Conservation (phyloP, 2,329 filamentous ascomycete species). For the Fusarium sp. region DNA sequence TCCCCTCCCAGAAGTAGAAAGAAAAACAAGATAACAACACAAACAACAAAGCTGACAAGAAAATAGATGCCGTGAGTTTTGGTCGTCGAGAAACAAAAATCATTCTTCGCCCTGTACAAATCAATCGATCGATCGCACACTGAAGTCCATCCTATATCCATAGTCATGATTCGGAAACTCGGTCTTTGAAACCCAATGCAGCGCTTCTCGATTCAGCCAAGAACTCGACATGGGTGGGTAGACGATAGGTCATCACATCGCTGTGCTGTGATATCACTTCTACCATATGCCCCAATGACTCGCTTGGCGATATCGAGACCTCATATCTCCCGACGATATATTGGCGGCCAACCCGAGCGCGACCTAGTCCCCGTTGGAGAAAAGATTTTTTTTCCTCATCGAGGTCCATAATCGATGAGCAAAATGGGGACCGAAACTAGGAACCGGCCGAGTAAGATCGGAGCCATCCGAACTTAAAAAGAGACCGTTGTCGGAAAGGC, state of each 20-base stretch:
- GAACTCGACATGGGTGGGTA: not conserved
- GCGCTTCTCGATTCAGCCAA: not conserved
- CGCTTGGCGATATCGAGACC: not conserved
- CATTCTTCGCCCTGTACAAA: conserved; percentile 16
- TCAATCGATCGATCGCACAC: conserved; percentile 9
- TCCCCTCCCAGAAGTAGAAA: not conserved
- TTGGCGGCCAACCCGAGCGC: not conserved
- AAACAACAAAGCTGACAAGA: conserved; percentile 19
- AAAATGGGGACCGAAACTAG: conserved; percentile 2
- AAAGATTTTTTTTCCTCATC: not conserved
- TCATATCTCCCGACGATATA: not conserved
- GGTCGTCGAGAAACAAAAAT: not conserved
- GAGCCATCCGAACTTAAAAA: conserved; percentile 15
- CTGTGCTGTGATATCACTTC: not conserved
- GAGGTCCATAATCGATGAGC: conserved; percentile 4
- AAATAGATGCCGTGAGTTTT: conserved; percentile 35
- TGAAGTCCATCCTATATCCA: conserved; percentile 21
- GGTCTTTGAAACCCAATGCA: not conserved
- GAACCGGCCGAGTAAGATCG: conserved; percentile 15
- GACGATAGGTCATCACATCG: not conserved
- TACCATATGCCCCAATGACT: not conserved
- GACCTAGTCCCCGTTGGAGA: not conserved
- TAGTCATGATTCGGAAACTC: conserved; percentile 22
- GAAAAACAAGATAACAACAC: not conserved
- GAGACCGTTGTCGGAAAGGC: conserved; percentile 7